A percentile compares a stretch with the other conserved stretches of the same genome.
phyloP scores from a whole-genome alignment of 192 early-diverging fungal species.

The Podila epigama region DNA sequence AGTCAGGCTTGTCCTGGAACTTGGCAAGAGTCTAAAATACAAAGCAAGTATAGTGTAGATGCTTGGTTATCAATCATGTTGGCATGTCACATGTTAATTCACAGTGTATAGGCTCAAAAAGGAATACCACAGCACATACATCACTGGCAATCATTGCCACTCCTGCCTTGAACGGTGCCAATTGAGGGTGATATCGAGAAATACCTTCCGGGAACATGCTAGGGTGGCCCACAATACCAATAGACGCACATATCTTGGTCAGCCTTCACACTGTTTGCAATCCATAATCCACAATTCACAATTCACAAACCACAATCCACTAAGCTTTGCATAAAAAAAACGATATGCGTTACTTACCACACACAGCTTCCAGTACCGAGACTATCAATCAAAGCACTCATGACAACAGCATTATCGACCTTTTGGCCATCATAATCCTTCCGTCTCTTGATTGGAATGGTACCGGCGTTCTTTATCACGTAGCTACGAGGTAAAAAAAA shows the following conservation, averaged over 20 bases:
- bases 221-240: background rate
- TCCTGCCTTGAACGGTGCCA: slow-evolving; percentile 50
- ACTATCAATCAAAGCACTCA: slow-evolving; percentile 31
- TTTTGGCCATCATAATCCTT: slow-evolving; percentile 45
- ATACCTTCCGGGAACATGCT: slow-evolving; percentile 53
- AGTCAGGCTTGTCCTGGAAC: slow-evolving; percentile 40
- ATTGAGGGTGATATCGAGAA: slow-evolving; percentile 40
- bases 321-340: slow-evolving; percentile 7
- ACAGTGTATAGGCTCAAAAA: background rate
- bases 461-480: slow-evolving; percentile 45
- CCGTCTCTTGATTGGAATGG: slow-evolving; percentile 46
- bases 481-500: slow-evolving; percentile 14
- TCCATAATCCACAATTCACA: background rate
- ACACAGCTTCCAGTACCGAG: slow-evolving; percentile 29
- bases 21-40: slow-evolving; percentile 31
- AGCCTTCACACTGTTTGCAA: background rate
- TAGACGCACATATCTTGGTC: background rate
- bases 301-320: background rate
- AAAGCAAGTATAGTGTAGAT: background rate
- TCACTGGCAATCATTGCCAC: slow-evolving; percentile 54
- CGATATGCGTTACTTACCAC: slow-evolving; percentile 17
- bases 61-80: background rate
- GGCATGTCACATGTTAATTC: background rate
- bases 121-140: slow-evolving; percentile 18
- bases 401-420: slow-evolving; percentile 18